phyloP scores from a whole-genome alignment of 768 basidiomycete species.

The Boletus sp. region DNA sequence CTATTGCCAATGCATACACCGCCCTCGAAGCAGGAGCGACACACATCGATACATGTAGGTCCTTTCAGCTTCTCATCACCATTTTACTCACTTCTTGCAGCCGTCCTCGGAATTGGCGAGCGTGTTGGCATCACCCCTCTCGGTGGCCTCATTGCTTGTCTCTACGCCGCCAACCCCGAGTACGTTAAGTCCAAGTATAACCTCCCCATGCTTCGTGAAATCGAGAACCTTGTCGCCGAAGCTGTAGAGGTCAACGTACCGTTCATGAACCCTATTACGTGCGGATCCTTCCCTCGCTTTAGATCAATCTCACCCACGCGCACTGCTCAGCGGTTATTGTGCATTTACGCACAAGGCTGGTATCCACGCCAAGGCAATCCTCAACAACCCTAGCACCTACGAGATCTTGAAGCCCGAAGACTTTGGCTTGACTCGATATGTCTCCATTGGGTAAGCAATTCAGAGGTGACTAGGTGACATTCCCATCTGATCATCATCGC shows the following conservation, averaged over 20 bases:
- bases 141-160: slow-evolving; percentile 93
- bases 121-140: slow-evolving; percentile 98
- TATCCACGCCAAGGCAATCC: slow-evolving; percentile 99
- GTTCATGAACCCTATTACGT: slow-evolving; percentile 96
- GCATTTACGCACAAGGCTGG: slow-evolving; percentile 99
- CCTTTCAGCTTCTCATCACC: neutral
- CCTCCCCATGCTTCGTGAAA: slow-evolving; percentile 93
- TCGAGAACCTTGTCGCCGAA: slow-evolving; percentile 98
- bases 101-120: slow-evolving; percentile 96
- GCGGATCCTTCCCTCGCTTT: slow-evolving; percentile 20
- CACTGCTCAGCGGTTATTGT: slow-evolving; percentile 81
- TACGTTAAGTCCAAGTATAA: slow-evolving; percentile 99
- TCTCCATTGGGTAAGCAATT: slow-evolving; percentile 80
- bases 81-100: slow-evolving; percentile 36
- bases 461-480: neutral
- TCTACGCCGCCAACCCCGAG: slow-evolving; percentile 96
- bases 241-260: slow-evolving; percentile 98
- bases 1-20: slow-evolving; percentile 97
- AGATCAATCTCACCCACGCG: neutral
- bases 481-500: slow-evolving; percentile 6
- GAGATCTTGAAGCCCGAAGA: slow-evolving; percentile 99
- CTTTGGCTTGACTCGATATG: slow-evolving; percentile 96
- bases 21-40: slow-evolving; percentile 99
- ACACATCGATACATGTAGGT: slow-evolving; percentile 94
- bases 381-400: slow-evolving; percentile 98